Base-by-base conservation (phyloP, 2,329 filamentous ascomycete genomes). In the Colletotrichum spaethianum region DNA sequence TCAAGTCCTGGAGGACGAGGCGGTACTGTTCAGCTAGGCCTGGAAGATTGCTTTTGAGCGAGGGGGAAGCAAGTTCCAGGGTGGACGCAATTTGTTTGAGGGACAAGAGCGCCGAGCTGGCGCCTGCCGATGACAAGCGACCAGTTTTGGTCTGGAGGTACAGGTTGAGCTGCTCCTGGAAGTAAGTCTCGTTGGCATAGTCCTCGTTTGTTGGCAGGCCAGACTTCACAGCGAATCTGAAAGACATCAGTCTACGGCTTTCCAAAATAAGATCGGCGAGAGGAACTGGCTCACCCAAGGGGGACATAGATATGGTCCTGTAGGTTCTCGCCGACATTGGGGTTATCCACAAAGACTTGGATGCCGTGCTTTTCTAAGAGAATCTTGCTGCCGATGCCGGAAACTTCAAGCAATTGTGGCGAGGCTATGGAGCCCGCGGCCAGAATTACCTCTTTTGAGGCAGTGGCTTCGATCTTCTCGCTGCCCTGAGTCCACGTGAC, bases 381-480 rank as follows among this genome's bases (percentile, higher is more conserved):
- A 0, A 57, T 66, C 44, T 74, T 75, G 56, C 84, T 81, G 4
- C 91, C 91, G 48, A 93, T 84, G 0, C 91, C 90, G 0, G 89
- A 91, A 2, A 91, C 81, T 74, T 92, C 90, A n/a, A 88, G 84
- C 20, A 90, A 81, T 78, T 87, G 89, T 6, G 86, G 91, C 12
- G 87, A 90, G 76, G 87, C 86, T 50, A 88, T 81, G 36, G 84
- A 86, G 0, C 91, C 91, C 0, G 89, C 89, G 5, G 87, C 86
- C 2, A 93, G 78, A 46, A 93, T 85, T 14, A 92, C 84, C 75
- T 92, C 90, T 63, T 78, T 74, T 0, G 69, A 71, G 0, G 80
- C 80, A 8, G 50, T 56, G 14, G 79, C 65, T 0, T 63, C 76
- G 28, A 60, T 62, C 1, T 52, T 62, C 16, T 52, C 65, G 7